phyloP scores from a whole-genome alignment of 164 flowering plant genomes.

The Paratinospora sagittata region DNA sequence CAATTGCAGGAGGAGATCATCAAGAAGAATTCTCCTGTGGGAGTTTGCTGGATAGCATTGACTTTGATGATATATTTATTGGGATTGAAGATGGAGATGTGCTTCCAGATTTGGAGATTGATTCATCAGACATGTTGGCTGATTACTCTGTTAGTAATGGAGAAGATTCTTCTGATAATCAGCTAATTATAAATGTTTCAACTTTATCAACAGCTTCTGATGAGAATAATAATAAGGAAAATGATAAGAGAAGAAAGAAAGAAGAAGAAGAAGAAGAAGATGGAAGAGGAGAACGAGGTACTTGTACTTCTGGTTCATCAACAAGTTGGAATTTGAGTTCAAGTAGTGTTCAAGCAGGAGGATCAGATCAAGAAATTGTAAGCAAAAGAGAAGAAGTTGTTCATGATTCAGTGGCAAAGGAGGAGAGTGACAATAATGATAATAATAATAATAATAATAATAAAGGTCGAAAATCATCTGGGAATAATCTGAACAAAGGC shows the following conservation, averaged over 20 bases:
- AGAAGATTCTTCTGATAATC: conserved; percentile 11
- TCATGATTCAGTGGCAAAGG: background rate
- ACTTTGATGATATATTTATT: conserved; percentile 68
- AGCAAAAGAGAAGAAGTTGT: conserved; percentile 32
- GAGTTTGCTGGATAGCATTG: conserved; percentile 63
- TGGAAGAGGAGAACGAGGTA: conserved; percentile 27
- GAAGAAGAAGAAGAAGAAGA: conserved; percentile 30
- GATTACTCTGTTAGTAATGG: conserved; percentile 49
- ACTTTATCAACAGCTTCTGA: too few species aligned
- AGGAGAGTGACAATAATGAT: background rate
- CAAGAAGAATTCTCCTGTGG: conserved; percentile 34
- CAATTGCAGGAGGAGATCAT: conserved; percentile 11
- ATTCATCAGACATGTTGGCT: conserved; percentile 57
- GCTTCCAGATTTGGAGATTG: conserved; percentile 84
- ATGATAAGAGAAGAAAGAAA: too few species aligned
- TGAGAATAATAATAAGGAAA: too few species aligned
- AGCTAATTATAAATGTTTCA: too few species aligned
- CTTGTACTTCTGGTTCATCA: conserved; percentile 24
- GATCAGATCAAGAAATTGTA: conserved; percentile 27
- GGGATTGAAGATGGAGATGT: conserved; percentile 54
- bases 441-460: background rate
- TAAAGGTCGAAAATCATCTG: conserved; percentile 30
- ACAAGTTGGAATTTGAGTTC: conserved; percentile 17
- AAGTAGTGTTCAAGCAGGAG: conserved; percentile 18
- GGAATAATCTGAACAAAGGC: conserved; percentile 21